Conservation (phyloP, 768 basidiomycete genomes). For the Suillus spraguei region DNA sequence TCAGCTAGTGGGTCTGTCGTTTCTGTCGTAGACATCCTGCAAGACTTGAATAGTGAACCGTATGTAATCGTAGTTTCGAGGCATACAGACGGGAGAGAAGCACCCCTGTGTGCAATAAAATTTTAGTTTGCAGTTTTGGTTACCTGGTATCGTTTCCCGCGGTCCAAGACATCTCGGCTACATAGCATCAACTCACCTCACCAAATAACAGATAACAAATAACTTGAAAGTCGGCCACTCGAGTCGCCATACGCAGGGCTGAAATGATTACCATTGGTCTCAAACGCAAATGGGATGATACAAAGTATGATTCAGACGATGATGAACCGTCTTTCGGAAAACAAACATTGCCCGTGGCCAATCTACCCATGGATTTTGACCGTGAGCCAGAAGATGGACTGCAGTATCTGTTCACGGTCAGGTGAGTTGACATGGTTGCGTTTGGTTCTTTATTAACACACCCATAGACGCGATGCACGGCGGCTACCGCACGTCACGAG, state of each 20-base stretch:
- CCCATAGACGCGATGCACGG: conserved; percentile 68
- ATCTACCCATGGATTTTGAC: conserved; percentile 69
- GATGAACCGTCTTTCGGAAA: conserved; percentile 64
- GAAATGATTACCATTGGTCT: conserved; percentile 22
- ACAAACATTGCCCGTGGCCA: conserved; percentile 81
- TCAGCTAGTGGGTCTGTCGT: conserved; percentile 37
- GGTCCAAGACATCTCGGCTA: background rate
- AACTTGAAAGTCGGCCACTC: background rate
- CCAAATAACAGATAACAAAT: background rate
- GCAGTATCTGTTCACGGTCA: conserved; percentile 81
- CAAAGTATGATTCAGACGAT: conserved; percentile 51
- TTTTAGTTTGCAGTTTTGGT: background rate
- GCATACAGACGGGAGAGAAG: conserved; percentile 1
- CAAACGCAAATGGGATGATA: conserved; percentile 61
- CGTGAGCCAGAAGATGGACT: conserved; percentile 69
- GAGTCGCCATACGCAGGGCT: background rate
- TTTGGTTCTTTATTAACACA: conserved; percentile 16
- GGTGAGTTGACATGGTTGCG: conserved; percentile 44
- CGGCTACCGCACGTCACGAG: conserved; percentile 64
- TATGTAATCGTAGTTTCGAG: conserved; percentile 4
- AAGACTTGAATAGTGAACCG: conserved; percentile 9
- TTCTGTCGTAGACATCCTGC: conserved; percentile 22
- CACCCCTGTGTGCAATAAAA: conserved; percentile 4
- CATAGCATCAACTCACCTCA: background rate
- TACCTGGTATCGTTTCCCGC: conserved; percentile 8